phyloP scores from a whole-genome alignment of 2,329 filamentous ascomycete species.

The Pyrenochaeta sp. region DNA sequence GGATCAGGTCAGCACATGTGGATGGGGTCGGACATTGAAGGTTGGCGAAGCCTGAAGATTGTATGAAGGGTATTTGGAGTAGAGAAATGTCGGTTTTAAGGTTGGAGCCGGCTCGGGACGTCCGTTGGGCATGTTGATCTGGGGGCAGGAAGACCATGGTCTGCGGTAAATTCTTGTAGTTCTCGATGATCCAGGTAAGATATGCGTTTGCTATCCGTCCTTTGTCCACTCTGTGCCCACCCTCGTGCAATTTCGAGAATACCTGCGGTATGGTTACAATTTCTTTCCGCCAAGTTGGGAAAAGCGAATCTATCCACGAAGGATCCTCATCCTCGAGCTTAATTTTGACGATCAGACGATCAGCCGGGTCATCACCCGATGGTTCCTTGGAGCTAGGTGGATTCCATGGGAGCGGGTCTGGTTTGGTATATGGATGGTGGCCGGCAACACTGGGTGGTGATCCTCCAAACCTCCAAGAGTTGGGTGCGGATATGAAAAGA shows the following conservation, averaged over 20 bases:
- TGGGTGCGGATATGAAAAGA: slow-evolving; percentile 3
- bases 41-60: slow-evolving; percentile 51
- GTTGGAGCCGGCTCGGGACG: not conserved
- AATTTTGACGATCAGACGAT: slow-evolving; percentile 20
- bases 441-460: slow-evolving; percentile 6
- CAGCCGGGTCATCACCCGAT: not conserved
- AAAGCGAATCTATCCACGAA: slow-evolving; percentile 18
- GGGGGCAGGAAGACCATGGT: slow-evolving; percentile 32
- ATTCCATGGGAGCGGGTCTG: slow-evolving; percentile 9
- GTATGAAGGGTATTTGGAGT: slow-evolving; percentile 49
- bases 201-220: slow-evolving; percentile 35
- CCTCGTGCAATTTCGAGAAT: slow-evolving; percentile 19
- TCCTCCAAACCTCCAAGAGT: not conserved
- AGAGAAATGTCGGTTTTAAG: slow-evolving; percentile 18
- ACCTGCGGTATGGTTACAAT: slow-evolving; percentile 36
- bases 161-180: slow-evolving; percentile 28
- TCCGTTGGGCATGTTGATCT: not conserved
- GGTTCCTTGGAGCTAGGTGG: slow-evolving; percentile 11
- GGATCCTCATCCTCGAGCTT: slow-evolving; percentile 22
- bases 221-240: slow-evolving; percentile 22
- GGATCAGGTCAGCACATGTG: slow-evolving; percentile 48
- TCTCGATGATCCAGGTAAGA: slow-evolving; percentile 33
- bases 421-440: slow-evolving; percentile 16
- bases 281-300: slow-evolving; percentile 52
- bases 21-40: slow-evolving; percentile 49